Base-by-base conservation (phyloP, 2,329 filamentous ascomycete species). In the Fusarium sp. region DNA sequence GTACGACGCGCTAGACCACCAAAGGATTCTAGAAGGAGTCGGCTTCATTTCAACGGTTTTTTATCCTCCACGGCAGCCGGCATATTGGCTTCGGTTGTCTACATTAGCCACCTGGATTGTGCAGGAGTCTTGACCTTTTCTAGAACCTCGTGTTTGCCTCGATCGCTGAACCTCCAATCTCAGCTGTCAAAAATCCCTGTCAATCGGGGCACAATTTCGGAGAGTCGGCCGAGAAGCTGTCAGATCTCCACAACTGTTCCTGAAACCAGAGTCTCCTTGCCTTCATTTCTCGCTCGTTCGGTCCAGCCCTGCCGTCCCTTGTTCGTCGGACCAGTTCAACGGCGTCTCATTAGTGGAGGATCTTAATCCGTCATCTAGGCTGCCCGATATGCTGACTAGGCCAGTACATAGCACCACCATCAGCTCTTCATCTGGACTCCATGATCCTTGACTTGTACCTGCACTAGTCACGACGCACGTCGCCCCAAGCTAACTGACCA, bases 291-390 rank as follows among this genome's bases (percentile, higher is more conserved):
- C 55, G 47, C 56, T 74, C 53, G 60, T 71, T 61, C 58, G 65
- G 63, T 70, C 54, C 57, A 67, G 65, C 62, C 61, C 55, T 65
- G 61, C 50, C 63, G 47, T 65, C 59, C 73, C 65, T 43, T 57
- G 71, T 40, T 60, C 63, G 56, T 74, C 70, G 69, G 38, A 56
- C 61, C 59, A 70, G 60, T 42, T 62, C 40, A 42, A 15, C 19
- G 45, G 28, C 28, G 50, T 70, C 62, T 49, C 57, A 74, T 75
- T 73, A 70, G 73, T 73, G 73, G 73, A 73, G 57, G 71, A 74
- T 73, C 60, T 69, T 40, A 58, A 54, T 38, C 68, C 63, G 62
- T 60, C 24, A n/a, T 33, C 52, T 57, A 50, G 33, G n/a, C 40
- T 51, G 61, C 38, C 57, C 31, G n/a, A 63, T 66, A 65, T 62